phyloP scores from a whole-genome alignment of 2,329 filamentous ascomycete species.

The Claviceps citrina region DNA sequence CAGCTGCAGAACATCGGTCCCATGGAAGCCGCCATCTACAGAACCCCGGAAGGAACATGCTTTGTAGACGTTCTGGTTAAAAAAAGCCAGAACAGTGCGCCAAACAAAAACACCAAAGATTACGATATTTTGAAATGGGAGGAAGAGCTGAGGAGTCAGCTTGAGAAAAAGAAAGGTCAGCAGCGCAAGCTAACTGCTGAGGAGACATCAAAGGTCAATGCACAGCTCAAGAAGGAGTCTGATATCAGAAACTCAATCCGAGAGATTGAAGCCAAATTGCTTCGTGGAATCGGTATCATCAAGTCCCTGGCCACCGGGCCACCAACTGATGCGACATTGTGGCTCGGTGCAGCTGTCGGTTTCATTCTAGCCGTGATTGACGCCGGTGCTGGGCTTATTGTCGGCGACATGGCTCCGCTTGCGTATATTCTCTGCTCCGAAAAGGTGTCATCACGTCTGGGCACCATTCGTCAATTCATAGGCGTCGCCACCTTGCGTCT shows the following conservation, averaged over 20 bases:
- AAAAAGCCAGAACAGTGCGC: slow-evolving; percentile 52
- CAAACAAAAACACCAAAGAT: slow-evolving; percentile 84
- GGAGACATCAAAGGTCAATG: slow-evolving; percentile 78
- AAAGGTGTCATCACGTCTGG: slow-evolving; percentile 58
- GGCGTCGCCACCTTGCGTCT: slow-evolving; percentile 76
- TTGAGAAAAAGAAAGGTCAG: slow-evolving; percentile 86
- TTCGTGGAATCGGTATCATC: slow-evolving; percentile 76
- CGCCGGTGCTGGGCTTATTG: slow-evolving; percentile 65
- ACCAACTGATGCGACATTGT: slow-evolving; percentile 73
- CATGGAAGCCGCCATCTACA: slow-evolving; percentile 82
- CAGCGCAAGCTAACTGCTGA: slow-evolving; percentile 83
- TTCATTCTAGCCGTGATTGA: slow-evolving; percentile 60
- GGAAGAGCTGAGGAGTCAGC: slow-evolving; percentile 69
- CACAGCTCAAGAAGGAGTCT: slow-evolving; percentile 76
- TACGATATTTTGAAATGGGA: slow-evolving; percentile 97
- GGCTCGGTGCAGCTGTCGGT: slow-evolving; percentile 72
- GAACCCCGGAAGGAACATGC: slow-evolving; percentile 72
- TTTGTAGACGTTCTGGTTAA: slow-evolving; percentile 86
- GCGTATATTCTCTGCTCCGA: slow-evolving; percentile 70
- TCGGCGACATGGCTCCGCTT: slow-evolving; percentile 62
- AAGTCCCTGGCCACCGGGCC: slow-evolving; percentile 68
- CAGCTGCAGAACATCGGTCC: slow-evolving; percentile 62
- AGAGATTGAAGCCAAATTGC: slow-evolving; percentile 52
- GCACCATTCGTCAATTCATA: slow-evolving; percentile 63
- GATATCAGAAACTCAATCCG: slow-evolving; percentile 61